Evolutionary conservation across 495 filamentous ascomycete genomes (phyloP).

Genomic region (Achaetomiella virescens): DNA sequence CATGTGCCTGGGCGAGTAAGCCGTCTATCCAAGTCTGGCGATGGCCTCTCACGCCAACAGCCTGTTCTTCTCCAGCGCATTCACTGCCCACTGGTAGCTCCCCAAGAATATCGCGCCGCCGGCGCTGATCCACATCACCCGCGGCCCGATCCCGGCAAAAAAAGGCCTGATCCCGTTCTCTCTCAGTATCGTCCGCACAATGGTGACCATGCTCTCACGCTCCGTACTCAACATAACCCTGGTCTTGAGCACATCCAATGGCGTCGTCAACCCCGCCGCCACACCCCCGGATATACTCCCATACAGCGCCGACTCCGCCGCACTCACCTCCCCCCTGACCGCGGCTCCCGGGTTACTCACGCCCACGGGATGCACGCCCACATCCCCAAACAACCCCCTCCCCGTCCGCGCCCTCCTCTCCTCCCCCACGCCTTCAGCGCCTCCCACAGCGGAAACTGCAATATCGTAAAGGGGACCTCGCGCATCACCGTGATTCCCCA

Average conservation of each 20-base stretch:
- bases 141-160: slow-evolving; percentile 80
- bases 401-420: slow-evolving; percentile 32
- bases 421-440: slow-evolving; percentile 62
- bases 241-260: slow-evolving; percentile 94
- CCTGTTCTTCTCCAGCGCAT: slow-evolving; percentile 47
- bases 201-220: slow-evolving; percentile 48
- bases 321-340: slow-evolving; percentile 47
- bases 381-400: slow-evolving; percentile 44
- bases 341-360: background rate
- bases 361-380: background rate
- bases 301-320: slow-evolving; percentile 76
- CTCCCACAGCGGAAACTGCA: slow-evolving; percentile 98
- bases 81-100: slow-evolving; percentile 87
- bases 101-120: slow-evolving; percentile 94
- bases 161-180: slow-evolving; percentile 71
- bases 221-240: slow-evolving; percentile 79
- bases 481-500: slow-evolving; percentile 87
- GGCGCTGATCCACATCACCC: slow-evolving; percentile 88
- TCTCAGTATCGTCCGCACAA: slow-evolving; percentile 60
- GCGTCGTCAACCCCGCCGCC: slow-evolving; percentile 84
- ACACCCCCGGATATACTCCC: slow-evolving; percentile 78
- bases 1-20: no score
- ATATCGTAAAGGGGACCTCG: slow-evolving; percentile 93
- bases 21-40: no score
- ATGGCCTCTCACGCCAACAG: no score